phyloP scores from a whole-genome alignment of 805 yeast species.

The Candida glaebosa region DNA sequence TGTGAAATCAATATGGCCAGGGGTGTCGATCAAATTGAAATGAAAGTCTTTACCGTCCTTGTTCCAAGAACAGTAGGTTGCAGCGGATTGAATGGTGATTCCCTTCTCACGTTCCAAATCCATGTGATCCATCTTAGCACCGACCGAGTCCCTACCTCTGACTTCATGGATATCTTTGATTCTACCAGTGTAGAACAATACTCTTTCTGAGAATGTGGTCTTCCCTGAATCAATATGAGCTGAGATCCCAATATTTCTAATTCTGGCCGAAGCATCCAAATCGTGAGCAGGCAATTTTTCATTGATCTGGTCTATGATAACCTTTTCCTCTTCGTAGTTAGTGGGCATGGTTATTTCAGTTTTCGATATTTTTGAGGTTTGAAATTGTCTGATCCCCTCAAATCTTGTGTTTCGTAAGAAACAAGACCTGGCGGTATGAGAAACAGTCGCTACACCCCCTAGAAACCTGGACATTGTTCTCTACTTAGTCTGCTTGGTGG shows the following conservation, averaged over 20 bases:
- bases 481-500: background rate
- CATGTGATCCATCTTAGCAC: constrained; percentile 99
- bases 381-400: constrained; percentile 4
- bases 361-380: constrained; percentile 1
- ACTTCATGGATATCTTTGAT: constrained; percentile 96
- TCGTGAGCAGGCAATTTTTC: constrained; percentile 50
- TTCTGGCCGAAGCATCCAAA: constrained; percentile 44
- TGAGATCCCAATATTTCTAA: constrained; percentile 95
- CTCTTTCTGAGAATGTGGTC: constrained; percentile 97
- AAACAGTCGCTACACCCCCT: constrained; percentile 5
- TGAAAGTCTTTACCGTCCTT: constrained; percentile 67
- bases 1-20: constrained; percentile 98
- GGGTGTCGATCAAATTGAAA: constrained; percentile 95
- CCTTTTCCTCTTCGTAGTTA: constrained; percentile 73
- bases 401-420: background rate
- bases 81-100: constrained; percentile 97
- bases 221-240: constrained; percentile 99
- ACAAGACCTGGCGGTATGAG: background rate
- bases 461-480: constrained; percentile 10
- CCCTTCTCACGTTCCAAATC: constrained; percentile 98
- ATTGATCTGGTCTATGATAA: constrained; percentile 57
- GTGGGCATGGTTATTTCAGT: constrained; percentile 21
- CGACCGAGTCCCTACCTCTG: constrained; percentile 94
- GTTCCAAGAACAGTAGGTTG: constrained; percentile 96
- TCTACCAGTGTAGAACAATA: constrained; percentile 91